A percentile compares a stretch with the other conserved stretches of the same genome.
phyloP scores from a whole-genome alignment of 768 basidiomycete species.

The Solioccasus polychromus region DNA sequence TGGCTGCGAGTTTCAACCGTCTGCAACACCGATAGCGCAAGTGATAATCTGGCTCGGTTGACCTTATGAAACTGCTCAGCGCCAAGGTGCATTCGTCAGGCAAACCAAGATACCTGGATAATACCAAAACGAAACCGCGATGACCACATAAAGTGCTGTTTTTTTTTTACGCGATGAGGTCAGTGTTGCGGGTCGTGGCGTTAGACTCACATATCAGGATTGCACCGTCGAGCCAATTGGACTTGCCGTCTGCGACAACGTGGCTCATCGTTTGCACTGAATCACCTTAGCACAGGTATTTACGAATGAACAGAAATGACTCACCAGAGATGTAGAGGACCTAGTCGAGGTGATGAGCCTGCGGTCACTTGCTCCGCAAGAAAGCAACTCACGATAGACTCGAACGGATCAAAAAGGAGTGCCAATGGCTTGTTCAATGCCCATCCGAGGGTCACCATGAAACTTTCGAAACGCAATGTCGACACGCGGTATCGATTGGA shows the following conservation, averaged over 20 bases:
- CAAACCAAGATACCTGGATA: slow-evolving; percentile 33
- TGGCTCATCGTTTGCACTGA: slow-evolving; percentile 82
- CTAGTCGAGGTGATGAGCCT: slow-evolving; percentile 17
- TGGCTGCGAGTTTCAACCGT: neutral
- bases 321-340: slow-evolving; percentile 39
- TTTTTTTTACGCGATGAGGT: slow-evolving; percentile 4
- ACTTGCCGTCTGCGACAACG: slow-evolving; percentile 76
- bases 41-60: slow-evolving; percentile 20
- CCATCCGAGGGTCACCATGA: slow-evolving; percentile 79
- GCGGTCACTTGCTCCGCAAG: neutral
- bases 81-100: neutral
- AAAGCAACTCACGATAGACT: slow-evolving; percentile 56
- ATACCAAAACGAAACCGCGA: slow-evolving; percentile 70
- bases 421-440: slow-evolving; percentile 75
- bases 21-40: slow-evolving; percentile 11
- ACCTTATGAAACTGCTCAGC: slow-evolving; percentile 14
- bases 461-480: slow-evolving; percentile 37
- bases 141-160: slow-evolving; percentile 65
- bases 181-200: too few species aligned
- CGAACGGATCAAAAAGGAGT: slow-evolving; percentile 86
- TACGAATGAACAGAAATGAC: slow-evolving; percentile 33
- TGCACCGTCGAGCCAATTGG: slow-evolving; percentile 81
- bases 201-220: slow-evolving; percentile 59
- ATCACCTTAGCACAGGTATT: slow-evolving; percentile 12
- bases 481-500: neutral